phyloP scores from a whole-genome alignment of 2,329 filamentous ascomycete species.

The Cryphonectria naterciae region DNA sequence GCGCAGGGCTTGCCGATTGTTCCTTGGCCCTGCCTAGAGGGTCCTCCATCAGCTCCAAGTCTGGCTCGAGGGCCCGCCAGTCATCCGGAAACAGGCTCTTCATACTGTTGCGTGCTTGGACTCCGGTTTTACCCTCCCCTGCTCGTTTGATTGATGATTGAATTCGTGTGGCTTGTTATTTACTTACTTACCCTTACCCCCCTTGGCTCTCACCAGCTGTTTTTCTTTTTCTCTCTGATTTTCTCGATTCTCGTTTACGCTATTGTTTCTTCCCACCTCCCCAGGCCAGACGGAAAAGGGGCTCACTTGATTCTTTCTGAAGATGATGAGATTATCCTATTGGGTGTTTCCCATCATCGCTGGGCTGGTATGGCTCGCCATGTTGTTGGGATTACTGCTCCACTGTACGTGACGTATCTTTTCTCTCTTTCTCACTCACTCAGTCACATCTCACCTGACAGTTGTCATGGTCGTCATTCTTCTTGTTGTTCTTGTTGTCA shows the following conservation, averaged over 20 bases:
- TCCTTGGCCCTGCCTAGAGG: not conserved
- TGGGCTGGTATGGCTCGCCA: slow-evolving; percentile 66
- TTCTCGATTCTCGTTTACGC: not conserved
- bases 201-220: not conserved
- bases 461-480: not conserved
- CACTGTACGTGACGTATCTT: slow-evolving; percentile 50
- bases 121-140: not conserved
- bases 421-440: no score
- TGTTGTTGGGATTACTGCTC: slow-evolving; percentile 71
- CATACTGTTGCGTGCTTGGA: not conserved
- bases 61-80: not conserved
- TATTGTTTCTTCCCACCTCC: not conserved
- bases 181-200: not conserved
- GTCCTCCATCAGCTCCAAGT: not conserved
- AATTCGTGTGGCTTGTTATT: not conserved
- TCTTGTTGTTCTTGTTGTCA: not conserved
- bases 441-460: no score
- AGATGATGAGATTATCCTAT: slow-evolving; percentile 35
- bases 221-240: not conserved
- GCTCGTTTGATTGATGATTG: not conserved
- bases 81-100: not conserved
- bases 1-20: not conserved
- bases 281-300: not conserved
- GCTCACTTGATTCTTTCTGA: not conserved
- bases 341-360: slow-evolving; percentile 69